Evolutionary conservation across 768 basidiomycete genomes (phyloP).

Genomic region (Auricularia auricula-judae): DNA sequence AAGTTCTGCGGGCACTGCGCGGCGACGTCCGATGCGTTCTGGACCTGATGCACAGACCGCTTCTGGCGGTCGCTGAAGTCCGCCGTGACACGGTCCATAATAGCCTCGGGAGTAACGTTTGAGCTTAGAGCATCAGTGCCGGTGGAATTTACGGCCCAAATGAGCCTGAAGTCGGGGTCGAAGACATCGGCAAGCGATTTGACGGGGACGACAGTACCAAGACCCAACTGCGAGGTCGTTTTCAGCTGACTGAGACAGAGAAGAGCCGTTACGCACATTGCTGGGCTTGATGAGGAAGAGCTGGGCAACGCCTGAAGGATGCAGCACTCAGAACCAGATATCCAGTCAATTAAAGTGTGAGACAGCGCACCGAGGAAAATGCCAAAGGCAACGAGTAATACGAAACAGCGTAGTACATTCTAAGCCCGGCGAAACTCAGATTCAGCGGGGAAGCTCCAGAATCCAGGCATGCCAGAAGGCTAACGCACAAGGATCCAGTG

Average conservation of each 20-base stretch:
- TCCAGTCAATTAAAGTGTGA: background rate
- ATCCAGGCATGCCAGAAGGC: background rate
- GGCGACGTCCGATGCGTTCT: conserved; percentile 38
- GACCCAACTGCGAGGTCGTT: conserved; percentile 20
- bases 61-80: conserved; percentile 40
- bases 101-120: conserved; percentile 38
- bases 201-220: conserved; percentile 47
- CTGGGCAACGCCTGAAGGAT: conserved; percentile 32
- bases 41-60: conserved; percentile 36
- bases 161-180: conserved; percentile 37
- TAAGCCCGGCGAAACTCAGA: background rate
- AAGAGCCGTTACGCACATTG: conserved; percentile 32
- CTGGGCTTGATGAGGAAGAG: conserved; percentile 47
- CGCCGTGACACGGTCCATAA: conserved; percentile 50
- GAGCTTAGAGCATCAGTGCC: conserved; percentile 16
- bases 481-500: conserved; percentile 34
- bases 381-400: conserved; percentile 56
- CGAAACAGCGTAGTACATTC: conserved; percentile 49
- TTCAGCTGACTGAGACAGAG: background rate
- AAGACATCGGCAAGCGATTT: conserved; percentile 36
- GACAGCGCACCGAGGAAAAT: conserved; percentile 39
- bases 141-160: conserved; percentile 56
- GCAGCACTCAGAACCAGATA: background rate
- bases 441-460: background rate
- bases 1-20: conserved; percentile 62